These are phyloP conservation scores for Xerocomellus amylosporus DNA, from an alignment of 768 basidiomycete species.

Conservation along the genomic window DNA sequence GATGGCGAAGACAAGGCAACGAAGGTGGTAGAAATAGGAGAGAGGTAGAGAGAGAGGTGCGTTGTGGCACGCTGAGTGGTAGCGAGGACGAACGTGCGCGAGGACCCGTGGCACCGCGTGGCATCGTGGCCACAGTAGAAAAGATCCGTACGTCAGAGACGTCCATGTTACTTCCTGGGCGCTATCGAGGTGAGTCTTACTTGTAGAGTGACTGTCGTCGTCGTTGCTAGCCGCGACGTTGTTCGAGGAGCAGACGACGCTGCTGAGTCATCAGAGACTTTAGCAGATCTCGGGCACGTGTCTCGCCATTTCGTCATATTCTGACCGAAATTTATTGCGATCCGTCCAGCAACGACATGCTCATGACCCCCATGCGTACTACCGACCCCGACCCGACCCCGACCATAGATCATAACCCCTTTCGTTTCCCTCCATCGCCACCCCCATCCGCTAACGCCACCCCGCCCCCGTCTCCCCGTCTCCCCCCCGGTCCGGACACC, in stretches of 20 bases:
- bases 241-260: not conserved
- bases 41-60: no score
- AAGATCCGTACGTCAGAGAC: constrained; percentile 20
- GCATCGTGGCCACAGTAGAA: constrained; percentile 25
- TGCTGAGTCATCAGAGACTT: constrained; percentile 34
- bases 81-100: constrained; percentile 35
- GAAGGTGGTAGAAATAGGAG: constrained; percentile 3
- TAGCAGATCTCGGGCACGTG: constrained; percentile 33
- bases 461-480: constrained; percentile 17
- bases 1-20: no score
- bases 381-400: not conserved
- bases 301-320: constrained; percentile 35
- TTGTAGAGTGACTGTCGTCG: not conserved
- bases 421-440: constrained; percentile 2
- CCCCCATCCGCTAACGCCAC: not conserved
- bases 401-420: not conserved
- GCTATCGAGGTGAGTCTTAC: constrained; percentile 19
- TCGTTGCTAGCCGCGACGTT: constrained; percentile 13
- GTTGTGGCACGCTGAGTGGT: constrained; percentile 19
- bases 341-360: constrained; percentile 1
- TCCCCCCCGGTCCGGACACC: constrained; percentile 35
- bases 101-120: constrained; percentile 35
- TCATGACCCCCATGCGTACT: not conserved
- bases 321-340: constrained; percentile 11
- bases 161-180: constrained; percentile 11